Conservation (phyloP, 2,329 filamentous ascomycete genomes). For the Fusarium tuaranense region DNA sequence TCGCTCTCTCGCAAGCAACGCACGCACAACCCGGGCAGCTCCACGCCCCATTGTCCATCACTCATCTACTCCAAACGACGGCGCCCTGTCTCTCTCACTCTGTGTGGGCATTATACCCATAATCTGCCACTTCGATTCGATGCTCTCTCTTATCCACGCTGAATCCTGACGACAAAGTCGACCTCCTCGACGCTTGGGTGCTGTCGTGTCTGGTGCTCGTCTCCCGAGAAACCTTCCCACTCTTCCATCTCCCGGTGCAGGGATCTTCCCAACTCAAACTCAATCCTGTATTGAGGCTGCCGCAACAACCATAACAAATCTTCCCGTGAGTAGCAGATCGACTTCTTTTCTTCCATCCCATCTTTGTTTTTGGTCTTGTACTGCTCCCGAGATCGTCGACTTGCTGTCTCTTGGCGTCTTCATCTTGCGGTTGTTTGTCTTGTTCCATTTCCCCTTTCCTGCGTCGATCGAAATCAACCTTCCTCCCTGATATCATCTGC, state of each 20-base stretch:
- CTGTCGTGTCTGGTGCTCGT: conserved; percentile 38
- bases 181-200: conserved; percentile 25
- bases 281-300: conserved; percentile 39
- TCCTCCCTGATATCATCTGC: conserved; percentile 24
- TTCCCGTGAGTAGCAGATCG: conserved; percentile 39
- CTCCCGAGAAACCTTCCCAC: conserved; percentile 43
- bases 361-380: conserved; percentile 9
- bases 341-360: conserved; percentile 18
- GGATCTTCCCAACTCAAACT: conserved; percentile 42
- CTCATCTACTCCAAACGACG: conserved; percentile 43
- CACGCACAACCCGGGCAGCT: conserved; percentile 27
- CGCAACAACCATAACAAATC: conserved; percentile 42
- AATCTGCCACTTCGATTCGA: conserved; percentile 27
- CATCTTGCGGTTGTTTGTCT: conserved; percentile 19
- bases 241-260: conserved; percentile 32
- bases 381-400: conserved; percentile 14
- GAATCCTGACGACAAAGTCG: conserved; percentile 30
- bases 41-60: conserved; percentile 36
- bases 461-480: conserved; percentile 30
- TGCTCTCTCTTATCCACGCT: conserved; percentile 32
- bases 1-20: conserved; percentile 35
- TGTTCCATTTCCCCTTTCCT: conserved; percentile 24
- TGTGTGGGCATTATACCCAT: conserved; percentile 29
- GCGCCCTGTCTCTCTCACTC: conserved; percentile 29
- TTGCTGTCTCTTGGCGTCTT: conserved; percentile 17